Conservation (phyloP, 306 rosid genomes). For the Ceratonia siliqua region DNA sequence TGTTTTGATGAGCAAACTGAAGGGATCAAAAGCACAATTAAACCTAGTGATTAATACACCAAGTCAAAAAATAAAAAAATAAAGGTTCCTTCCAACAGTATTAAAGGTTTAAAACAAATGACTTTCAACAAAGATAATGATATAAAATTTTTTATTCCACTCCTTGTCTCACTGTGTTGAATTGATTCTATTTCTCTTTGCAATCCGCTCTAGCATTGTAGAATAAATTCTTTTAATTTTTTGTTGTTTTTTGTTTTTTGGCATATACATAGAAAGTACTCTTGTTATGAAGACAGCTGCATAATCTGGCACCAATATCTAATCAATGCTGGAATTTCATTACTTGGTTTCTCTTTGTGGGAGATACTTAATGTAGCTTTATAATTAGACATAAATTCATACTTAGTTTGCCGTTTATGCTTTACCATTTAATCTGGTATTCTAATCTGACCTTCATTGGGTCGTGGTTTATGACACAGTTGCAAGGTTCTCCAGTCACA, state of each 20-base stretch:
- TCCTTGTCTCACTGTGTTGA: conserved; percentile 15
- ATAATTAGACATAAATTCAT: conserved; percentile 20
- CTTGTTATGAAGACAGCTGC: neutral
- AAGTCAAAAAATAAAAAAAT: neutral
- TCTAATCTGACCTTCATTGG: conserved; percentile 35
- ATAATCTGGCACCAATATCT: neutral
- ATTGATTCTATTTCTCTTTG: neutral
- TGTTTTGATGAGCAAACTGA: too few relatives aligned
- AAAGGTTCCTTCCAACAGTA: neutral
- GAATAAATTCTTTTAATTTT: neutral
- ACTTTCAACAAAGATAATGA: neutral
- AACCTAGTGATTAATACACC: too few relatives aligned
- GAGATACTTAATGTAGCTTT: conserved; percentile 7
- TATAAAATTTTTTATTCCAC: neutral
- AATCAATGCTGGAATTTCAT: conserved; percentile 6
- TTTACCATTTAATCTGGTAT: conserved; percentile 27
- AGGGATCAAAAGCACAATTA: too few relatives aligned
- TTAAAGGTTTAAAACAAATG: neutral
- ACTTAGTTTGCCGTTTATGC: neutral
- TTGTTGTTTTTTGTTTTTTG: too few relatives aligned
- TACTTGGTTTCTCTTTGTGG: conserved; percentile 5
- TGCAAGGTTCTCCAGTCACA: conserved; percentile 71
- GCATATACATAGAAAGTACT: neutral
- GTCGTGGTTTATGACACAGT: conserved; percentile 46
- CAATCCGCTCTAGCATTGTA: neutral